Base-by-base conservation (phyloP, 768 basidiomycete genomes). In the Agaricus sinodeliciosus region DNA sequence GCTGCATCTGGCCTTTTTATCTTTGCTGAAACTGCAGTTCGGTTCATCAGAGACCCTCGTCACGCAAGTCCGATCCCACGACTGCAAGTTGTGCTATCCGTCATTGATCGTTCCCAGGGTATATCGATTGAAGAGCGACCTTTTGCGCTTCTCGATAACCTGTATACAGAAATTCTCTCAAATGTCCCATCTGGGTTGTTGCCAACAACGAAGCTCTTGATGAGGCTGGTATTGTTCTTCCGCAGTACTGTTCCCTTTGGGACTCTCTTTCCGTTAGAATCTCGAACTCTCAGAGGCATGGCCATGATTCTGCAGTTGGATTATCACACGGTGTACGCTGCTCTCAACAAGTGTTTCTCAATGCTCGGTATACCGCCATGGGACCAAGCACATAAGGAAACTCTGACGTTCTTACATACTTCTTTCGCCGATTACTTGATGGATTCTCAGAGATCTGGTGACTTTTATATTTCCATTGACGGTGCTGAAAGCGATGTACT, bases 381-480 rank as follows among this genome's bases (percentile, higher is more conserved):
- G 12, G 16, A 19, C 9, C 2, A 16, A 12, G 45, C 45, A 9
- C 8, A 18, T n/a, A n/a, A 8, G 18, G 8, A 16, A 6, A 8
- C 26, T 9, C 9, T 46, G n/a, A 26, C 27, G 27, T 46, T 46
- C 27, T 34, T 46, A 15, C 45, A 46, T 18, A 79, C 49, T 84
- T 77, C 59, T 71, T 82, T 41, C 74, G 8, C 36, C 36, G n/a
- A 37, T 13, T 37, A 37, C 36, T 37, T 37, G 36, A 37, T 37
- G 36, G 36, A 37, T 37, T 4, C 36, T 4, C 11, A 12, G 4
- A 37, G n/a, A 37, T 37, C 36, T 6, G n/a, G n/a, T 3, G 36
- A 37, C 8, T 37, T 37, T n/a, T n/a, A 37, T n/a, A 12, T 37
- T 76, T 7, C 6, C 12, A 12, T 37, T n/a, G 36, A 13, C 12